Evolutionary conservation across 768 basidiomycete species (phyloP).

Genomic region (Lactarius indigo): DNA sequence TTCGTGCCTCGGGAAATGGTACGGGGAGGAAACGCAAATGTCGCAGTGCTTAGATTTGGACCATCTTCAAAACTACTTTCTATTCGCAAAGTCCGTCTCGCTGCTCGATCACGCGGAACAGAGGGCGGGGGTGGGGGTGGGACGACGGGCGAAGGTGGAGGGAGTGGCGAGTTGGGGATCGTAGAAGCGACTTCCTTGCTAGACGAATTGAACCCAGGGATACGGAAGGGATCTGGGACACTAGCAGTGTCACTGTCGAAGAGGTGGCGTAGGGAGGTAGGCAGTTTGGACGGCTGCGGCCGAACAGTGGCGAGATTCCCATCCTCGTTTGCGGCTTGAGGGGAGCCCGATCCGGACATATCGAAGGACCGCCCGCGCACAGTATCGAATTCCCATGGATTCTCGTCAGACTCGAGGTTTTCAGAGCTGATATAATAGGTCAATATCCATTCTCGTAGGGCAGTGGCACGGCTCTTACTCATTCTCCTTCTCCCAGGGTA

Average conservation of each 20-base stretch:
- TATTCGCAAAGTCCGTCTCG: conserved; percentile 32
- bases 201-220: conserved; percentile 34
- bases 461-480: conserved; percentile 31
- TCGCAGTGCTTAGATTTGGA: conserved; percentile 43
- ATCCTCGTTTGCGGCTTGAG: conserved; percentile 10
- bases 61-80: conserved; percentile 41
- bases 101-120: conserved; percentile 32
- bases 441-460: conserved; percentile 25
- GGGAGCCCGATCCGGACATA: conserved; percentile 2
- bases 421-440: conserved; percentile 27
- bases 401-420: conserved; percentile 30
- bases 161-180: conserved; percentile 24
- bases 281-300: conserved; percentile 51
- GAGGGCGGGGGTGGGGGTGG: conserved; percentile 40
- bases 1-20: conserved; percentile 30
- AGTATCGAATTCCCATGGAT: conserved; percentile 76
- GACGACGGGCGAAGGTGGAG: conserved; percentile 32
- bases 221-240: conserved; percentile 41
- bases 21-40: conserved; percentile 52
- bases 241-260: conserved; percentile 59
- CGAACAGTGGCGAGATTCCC: conserved; percentile 45
- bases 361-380: conserved; percentile 43
- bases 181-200: conserved; percentile 25
- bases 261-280: conserved; percentile 72
- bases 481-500: conserved; percentile 71